These are phyloP conservation scores for Claviceps africana DNA, from an alignment of 2,329 filamentous ascomycete species.

Conservation along the genomic window DNA sequence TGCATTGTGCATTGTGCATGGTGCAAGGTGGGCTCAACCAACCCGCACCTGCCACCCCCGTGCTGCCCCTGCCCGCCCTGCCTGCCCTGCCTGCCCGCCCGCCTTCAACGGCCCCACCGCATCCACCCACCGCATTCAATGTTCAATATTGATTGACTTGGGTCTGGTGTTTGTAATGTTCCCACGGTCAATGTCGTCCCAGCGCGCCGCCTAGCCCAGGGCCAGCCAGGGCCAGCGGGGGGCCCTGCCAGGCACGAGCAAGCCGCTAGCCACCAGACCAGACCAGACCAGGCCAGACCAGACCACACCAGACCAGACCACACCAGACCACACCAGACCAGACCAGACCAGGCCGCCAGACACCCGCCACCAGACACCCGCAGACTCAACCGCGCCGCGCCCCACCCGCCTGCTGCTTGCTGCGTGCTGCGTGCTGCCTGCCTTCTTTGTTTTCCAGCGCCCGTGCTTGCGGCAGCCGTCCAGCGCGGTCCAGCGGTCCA, in stretches of 20 bases:
- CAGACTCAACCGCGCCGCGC: not conserved
- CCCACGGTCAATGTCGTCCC: too few species aligned
- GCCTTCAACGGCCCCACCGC: not conserved
- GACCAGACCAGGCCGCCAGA: too few species aligned
- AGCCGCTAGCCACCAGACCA: too few species aligned
- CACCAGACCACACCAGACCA: too few species aligned
- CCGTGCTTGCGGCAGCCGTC: not conserved
- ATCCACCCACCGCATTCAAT: not conserved
- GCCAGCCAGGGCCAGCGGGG: too few species aligned
- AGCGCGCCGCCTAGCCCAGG: not conserved
- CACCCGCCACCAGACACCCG: too few species aligned
- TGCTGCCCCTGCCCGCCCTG: not conserved
- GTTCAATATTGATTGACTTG: too few species aligned
- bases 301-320: not conserved
- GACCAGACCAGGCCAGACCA: too few species aligned
- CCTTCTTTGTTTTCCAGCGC: not conserved
- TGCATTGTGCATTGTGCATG: too few species aligned
- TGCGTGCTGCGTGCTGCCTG: too few species aligned
- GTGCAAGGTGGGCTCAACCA: not conserved
- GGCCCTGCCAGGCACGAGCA: conserved; percentile 1
- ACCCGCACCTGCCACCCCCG: not conserved
- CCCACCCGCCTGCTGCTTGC: not conserved
- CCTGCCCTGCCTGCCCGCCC: not conserved
- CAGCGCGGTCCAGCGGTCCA: not conserved
- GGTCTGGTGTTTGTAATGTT: not conserved